phyloP scores from a whole-genome alignment of 2,329 filamentous ascomycete genomes.

The Pezizomycotina sp. region DNA sequence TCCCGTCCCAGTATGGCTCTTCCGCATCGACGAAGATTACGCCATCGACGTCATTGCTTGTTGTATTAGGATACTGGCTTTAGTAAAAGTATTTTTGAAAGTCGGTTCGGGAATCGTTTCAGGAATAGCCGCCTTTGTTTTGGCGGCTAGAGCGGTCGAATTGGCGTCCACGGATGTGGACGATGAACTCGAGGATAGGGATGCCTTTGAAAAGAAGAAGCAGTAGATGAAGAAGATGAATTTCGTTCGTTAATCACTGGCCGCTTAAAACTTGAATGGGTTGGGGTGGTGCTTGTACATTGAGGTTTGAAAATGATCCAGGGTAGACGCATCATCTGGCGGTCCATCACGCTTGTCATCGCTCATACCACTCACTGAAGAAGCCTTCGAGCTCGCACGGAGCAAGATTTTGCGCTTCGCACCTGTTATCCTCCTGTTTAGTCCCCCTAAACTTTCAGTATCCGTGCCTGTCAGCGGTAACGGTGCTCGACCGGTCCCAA shows the following conservation, averaged over 20 bases:
- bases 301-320: too few species aligned
- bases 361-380: too few species aligned
- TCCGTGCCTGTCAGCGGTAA: too few species aligned
- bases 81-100: slow-evolving; percentile 23
- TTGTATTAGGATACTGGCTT: slow-evolving; percentile 22
- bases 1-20: background rate
- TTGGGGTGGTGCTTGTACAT: slow-evolving; percentile 9
- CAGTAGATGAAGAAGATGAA: slow-evolving; percentile 13
- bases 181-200: slow-evolving; percentile 10
- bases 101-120: slow-evolving; percentile 19
- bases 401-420: background rate
- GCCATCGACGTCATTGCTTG: slow-evolving; percentile 22
- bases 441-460: slow-evolving; percentile 1
- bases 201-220: slow-evolving; percentile 11
- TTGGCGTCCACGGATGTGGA: slow-evolving; percentile 10
- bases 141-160: slow-evolving; percentile 19
- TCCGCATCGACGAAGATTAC: slow-evolving; percentile 23
- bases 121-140: slow-evolving; percentile 7
- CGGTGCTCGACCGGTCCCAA: slow-evolving; percentile 12
- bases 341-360: too few species aligned
- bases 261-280: slow-evolving; percentile 14
- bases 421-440: background rate
- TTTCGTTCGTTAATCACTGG: slow-evolving; percentile 14
- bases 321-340: too few species aligned
- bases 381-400: background rate